Evolutionary conservation across 208 protist species (phyloP), one percentile per base, ranked within the genome.

Genomic region (Lotmaria passim): DNA sequence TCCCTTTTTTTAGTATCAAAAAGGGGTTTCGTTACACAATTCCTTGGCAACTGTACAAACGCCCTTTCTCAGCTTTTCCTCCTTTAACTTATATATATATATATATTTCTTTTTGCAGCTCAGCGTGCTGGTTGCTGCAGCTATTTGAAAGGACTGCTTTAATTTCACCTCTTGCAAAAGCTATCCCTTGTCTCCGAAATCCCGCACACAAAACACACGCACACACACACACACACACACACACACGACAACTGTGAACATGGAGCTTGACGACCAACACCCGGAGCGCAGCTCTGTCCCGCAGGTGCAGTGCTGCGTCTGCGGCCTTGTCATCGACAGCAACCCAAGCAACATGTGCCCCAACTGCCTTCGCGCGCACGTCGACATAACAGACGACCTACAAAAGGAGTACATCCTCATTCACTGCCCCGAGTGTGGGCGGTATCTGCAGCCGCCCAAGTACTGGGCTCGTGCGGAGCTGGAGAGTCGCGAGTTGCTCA

Each of bases 341-440:
- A 99, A 99, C 77, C 96, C 98, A 6, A 93, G 97, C 50, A 99
- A 98, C 83, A 99, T 99, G 98, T 99, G 99, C 79, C 88, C 98
- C 15, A 94, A 96, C 72, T 99, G 99, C 82, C 91, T 99, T 5
- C 83, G 90, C 47, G 87, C 82, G 7, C 85, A 97, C 46, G 94
- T 99, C 3, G 98, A 99, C 85, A 99, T 99, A 69, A 99, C 98
- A 7, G 97, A 99, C 12, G 96, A 93, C 39, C 92, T 99, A 36
- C 88, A 98, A 58, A 99, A 99, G 82, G 89, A 98, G 63, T 91
- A 98, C 59, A 96, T 93, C 28, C 62, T 99, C 26, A 86, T 97
- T 31, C 98, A 91, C 69, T 99, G 98, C 75, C 89, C 95, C 10
- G 87, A 91, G 55, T 99, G 97, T 65, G 83, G 82, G 17, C 77